Evolutionary conservation across 129 eudicot genomes (phyloP), one percentile per base, ranked within the genome.

Genomic region (Silybum marianum): DNA sequence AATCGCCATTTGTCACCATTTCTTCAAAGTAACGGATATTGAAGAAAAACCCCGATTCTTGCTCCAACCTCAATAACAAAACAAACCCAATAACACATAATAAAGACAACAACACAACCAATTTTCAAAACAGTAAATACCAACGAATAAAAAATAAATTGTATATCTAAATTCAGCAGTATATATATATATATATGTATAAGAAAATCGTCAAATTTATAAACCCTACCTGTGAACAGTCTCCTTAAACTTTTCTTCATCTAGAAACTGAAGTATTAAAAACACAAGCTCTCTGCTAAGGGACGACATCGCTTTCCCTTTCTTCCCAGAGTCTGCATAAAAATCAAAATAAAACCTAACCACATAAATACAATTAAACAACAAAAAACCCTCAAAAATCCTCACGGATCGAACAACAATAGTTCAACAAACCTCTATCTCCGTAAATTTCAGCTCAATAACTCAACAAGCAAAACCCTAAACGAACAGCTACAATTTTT

Each of bases 1-100:
- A 89, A 8, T 86, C 86, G 2, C 92, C 92, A 82, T 83, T 85
- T 3, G 74, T 68, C 70, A 89, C 87, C 75, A 69, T 71, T 75
- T 89, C 90, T 60, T 89, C 92, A 76, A 89, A 89, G 70, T 89
- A 82, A 26, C 83, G 79, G 42, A 86, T 25, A 38, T 86, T 89
- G 68, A 89, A 89, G 83, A 16, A 89, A 67, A 89, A 79, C 0
- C 92, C 88, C 0, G 90, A 89, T 38, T 89, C 92, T 48, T 82
- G 80, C 79, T 89, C 92, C 58, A 89, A 78, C 66, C 92, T 89
- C 42, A 69, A 80, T 46, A 22, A 86, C 10, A 21, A 65, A 78
- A 13, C 74, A 75, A 68, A 75, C 21, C 63, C 60, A 77, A 60
- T 38, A 28, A 83, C 85, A 67, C 70, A 30, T 72, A 26, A 30